Percentiles rank a stretch among this genome's conserved stretches.
These are phyloP conservation scores for Cercospora zeina DNA, from an alignment of 2,329 filamentous ascomycete species.

Conservation along the genomic window DNA sequence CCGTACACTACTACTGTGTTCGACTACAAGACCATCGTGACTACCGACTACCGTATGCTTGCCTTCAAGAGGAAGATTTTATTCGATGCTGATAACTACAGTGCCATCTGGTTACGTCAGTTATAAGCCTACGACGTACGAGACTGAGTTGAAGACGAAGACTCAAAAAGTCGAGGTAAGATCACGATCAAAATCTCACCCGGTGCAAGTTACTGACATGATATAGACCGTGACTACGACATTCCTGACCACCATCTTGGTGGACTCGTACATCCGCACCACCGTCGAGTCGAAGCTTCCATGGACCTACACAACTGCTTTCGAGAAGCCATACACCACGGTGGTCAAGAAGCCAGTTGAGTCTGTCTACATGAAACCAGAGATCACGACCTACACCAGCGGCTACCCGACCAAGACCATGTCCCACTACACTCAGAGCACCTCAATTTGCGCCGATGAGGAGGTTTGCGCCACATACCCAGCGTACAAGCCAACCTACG, in stretches of 20 bases:
- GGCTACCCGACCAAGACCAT: conserved; percentile 1
- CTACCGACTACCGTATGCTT: conserved; percentile 9
- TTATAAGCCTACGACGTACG: conserved; percentile 8
- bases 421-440: conserved; percentile 14
- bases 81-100: not conserved
- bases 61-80: too few species aligned
- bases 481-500: not conserved
- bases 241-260: conserved; percentile 11
- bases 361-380: not conserved
- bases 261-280: conserved; percentile 1
- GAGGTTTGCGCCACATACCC: not conserved
- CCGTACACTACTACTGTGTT: conserved; percentile 18
- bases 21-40: conserved; percentile 10
- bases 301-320: conserved; percentile 16
- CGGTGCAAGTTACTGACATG: not conserved
- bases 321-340: conserved; percentile 13
- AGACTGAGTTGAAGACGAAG: conserved; percentile 13
- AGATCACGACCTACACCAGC: conserved; percentile 3
- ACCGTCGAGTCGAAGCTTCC: conserved; percentile 4
- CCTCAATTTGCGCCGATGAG: conserved; percentile 10
- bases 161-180: conserved; percentile 17
- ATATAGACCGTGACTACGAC: conserved; percentile 9
- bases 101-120: conserved; percentile 17
- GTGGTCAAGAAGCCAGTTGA: conserved; percentile 7
- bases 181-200: conserved; percentile 1